Evolutionary conservation across 129 eudicot species (phyloP).

Genomic region (Rutidosis leptorrhynchoides): DNA sequence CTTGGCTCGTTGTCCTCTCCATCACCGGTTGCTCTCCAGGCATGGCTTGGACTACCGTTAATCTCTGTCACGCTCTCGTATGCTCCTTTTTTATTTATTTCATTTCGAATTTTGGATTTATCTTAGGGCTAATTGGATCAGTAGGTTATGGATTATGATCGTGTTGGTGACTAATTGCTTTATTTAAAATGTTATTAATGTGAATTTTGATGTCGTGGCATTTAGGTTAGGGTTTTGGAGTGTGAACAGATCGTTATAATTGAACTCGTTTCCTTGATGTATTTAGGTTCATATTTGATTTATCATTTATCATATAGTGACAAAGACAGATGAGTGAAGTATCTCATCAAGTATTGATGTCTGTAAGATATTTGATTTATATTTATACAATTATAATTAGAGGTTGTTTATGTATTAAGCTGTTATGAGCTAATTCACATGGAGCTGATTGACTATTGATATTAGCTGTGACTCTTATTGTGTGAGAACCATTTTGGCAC

Average conservation of each 20-base stretch:
- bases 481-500: not conserved
- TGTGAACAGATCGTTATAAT: not conserved
- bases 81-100: not conserved
- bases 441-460: slow-evolving; percentile 14
- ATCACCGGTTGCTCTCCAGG: slow-evolving; percentile 84
- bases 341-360: slow-evolving; percentile 7
- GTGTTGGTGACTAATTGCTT: not conserved
- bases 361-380: not conserved
- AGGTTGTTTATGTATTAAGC: not conserved
- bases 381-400: slow-evolving; percentile 5
- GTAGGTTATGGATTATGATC: not conserved
- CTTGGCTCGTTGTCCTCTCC: slow-evolving; percentile 84
- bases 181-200: not conserved
- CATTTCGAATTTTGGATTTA: not conserved
- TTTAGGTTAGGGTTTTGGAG: slow-evolving; percentile 31
- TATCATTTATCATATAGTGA: too few relatives aligned
- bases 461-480: slow-evolving; percentile 10
- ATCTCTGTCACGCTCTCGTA: slow-evolving; percentile 81
- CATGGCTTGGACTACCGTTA: slow-evolving; percentile 92
- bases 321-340: too few relatives aligned
- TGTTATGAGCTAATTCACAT: slow-evolving; percentile 8
- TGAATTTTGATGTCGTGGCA: slow-evolving; percentile 4
- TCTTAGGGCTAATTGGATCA: not conserved
- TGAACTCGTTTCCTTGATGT: not conserved
- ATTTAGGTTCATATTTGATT: not conserved